These are phyloP conservation scores for Trichoderma harzianum DNA, from an alignment of 2,329 filamentous ascomycete species.

Conservation along the genomic window DNA sequence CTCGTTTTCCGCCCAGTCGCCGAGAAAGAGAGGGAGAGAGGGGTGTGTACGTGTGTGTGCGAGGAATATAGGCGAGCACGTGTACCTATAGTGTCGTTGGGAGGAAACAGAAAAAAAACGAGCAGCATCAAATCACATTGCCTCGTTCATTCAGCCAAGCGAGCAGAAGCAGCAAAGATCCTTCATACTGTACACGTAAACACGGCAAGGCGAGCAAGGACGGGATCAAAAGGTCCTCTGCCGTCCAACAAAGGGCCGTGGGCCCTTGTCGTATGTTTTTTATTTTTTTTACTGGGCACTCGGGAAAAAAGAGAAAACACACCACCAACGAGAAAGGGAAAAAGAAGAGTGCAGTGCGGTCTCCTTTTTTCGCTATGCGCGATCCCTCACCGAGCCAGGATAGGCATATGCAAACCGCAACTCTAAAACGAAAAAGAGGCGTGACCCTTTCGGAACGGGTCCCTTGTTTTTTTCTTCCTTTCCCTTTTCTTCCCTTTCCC, in stretches of 20 bases:
- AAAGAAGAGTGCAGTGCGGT: not conserved
- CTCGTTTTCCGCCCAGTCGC: not conserved
- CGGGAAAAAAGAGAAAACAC: not conserved
- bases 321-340: not conserved
- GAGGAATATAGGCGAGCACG: not conserved
- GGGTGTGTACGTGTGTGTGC: not conserved
- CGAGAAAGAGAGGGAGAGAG: not conserved
- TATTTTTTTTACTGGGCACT: not conserved
- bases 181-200: not conserved
- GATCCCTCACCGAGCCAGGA: not conserved
- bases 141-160: not conserved
- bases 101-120: not conserved
- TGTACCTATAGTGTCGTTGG: no score
- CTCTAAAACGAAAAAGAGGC: conserved; percentile 1
- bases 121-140: not conserved
- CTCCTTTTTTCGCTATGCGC: not conserved
- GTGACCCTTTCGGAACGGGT: conserved; percentile 9
- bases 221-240: conserved; percentile 1
- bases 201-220: no score
- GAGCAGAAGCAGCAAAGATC: not conserved
- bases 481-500: not conserved
- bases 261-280: not conserved
- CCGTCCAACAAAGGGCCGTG: not conserved
- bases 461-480: not conserved
- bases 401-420: not conserved